These are phyloP conservation scores for Mortierella sp. DNA, from an alignment of 371 early-diverging fungal species.

Conservation along the genomic window DNA sequence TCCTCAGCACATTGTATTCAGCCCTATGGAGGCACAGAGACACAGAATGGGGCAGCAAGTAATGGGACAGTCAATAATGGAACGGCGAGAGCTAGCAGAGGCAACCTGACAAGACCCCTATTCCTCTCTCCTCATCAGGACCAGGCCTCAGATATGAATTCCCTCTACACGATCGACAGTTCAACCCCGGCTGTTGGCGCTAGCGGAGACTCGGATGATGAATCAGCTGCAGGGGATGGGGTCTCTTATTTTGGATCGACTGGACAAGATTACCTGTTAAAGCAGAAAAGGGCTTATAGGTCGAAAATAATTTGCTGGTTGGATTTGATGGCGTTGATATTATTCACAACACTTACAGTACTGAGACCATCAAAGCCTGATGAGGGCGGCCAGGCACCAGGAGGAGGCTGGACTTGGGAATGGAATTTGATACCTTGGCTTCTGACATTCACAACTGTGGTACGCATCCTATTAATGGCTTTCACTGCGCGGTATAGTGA, in stretches of 20 bases:
- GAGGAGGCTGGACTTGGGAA: conserved; percentile 19
- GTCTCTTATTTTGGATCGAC: conserved; percentile 52
- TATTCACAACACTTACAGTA: conserved; percentile 17
- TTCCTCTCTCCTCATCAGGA: conserved; percentile 11
- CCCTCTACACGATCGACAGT: conserved; percentile 45
- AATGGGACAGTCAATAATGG: not conserved
- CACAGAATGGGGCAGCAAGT: not conserved
- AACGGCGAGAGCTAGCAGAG: conserved; percentile 7
- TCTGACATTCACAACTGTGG: conserved; percentile 28
- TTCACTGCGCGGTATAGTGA: conserved; percentile 51
- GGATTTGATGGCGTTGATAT: conserved; percentile 14
- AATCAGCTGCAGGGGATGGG: conserved; percentile 15
- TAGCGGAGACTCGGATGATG: conserved; percentile 5
- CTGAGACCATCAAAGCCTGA: not conserved
- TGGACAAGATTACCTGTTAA: conserved; percentile 52
- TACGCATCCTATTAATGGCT: conserved; percentile 26
- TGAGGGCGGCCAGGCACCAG: not conserved
- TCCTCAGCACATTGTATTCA: not conserved
- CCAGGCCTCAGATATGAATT: conserved; percentile 29
- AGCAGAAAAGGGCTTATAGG: conserved; percentile 33
- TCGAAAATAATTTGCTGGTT: conserved; percentile 26
- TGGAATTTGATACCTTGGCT: conserved; percentile 29
- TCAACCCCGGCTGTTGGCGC: not conserved
- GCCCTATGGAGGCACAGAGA: not conserved
- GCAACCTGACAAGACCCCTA: conserved; percentile 4